Conservation (phyloP, 495 filamentous ascomycete genomes). For the Articulospora tetracladia region DNA sequence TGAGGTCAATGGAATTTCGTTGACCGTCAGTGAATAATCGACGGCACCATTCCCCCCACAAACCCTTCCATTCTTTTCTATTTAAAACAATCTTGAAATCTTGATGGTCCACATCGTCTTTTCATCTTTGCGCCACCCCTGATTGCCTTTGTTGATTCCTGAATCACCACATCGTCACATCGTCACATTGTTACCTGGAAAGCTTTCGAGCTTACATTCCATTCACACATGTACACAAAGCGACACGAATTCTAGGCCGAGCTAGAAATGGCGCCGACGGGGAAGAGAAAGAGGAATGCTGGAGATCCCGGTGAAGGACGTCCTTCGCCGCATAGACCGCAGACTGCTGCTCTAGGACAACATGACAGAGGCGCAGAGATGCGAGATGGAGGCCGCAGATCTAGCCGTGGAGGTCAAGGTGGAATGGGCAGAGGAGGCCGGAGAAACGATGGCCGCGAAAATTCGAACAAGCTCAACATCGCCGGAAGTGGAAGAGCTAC, state of each 20-base stretch:
- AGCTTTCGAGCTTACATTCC: constrained; percentile 1
- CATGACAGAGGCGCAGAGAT: constrained; percentile 34
- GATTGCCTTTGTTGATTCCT: constrained; percentile 4
- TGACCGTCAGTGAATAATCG: not conserved
- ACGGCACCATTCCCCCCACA: not conserved
- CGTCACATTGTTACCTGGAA: not conserved
- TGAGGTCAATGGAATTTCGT: not conserved
- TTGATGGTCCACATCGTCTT: constrained; percentile 1
- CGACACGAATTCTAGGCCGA: constrained; percentile 9
- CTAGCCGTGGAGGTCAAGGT: constrained; percentile 23
- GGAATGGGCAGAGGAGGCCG: constrained; percentile 21
- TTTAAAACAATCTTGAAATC: not conserved
- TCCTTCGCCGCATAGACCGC: constrained; percentile 49
- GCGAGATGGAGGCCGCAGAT: constrained; percentile 18
- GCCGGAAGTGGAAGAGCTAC: constrained; percentile 12
- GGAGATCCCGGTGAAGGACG: constrained; percentile 39
- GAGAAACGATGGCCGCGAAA: constrained; percentile 20
- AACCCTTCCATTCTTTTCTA: not conserved
- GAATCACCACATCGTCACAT: not conserved
- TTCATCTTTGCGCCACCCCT: not conserved
- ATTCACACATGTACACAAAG: constrained; percentile 16
- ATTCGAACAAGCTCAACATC: constrained; percentile 17
- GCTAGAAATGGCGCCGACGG: constrained; percentile 21
- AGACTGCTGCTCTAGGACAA: constrained; percentile 41
- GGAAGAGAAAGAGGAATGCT: constrained; percentile 47